Percentiles rank a stretch among this genome's conserved stretches.
Evolutionary conservation across 345 rosid species (phyloP).

Genomic region (Aquilaria malaccensis): DNA sequence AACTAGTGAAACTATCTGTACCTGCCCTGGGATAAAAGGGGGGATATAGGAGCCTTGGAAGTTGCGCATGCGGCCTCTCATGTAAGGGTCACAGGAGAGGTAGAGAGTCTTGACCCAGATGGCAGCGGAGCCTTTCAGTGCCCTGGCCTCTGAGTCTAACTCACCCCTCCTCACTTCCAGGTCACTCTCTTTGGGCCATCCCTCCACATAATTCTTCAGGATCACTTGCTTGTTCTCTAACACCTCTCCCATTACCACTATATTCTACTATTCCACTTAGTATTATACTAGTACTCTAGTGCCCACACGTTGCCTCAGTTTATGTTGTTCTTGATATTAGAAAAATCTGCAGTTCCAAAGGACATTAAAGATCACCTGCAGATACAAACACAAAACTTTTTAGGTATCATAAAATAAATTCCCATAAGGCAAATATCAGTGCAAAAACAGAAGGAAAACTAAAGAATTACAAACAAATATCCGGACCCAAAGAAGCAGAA

Average conservation of each 20-base stretch:
- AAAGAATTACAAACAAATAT: too few species aligned
- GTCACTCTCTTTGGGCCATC: constrained; percentile 36
- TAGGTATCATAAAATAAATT: too few species aligned
- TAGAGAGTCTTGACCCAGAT: constrained; percentile 45
- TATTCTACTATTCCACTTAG: too few species aligned
- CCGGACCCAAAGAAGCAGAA: too few species aligned
- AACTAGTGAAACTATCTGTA: background rate
- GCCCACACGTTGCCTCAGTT: too few species aligned
- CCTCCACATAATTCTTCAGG: constrained; percentile 36
- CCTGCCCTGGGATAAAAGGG: constrained; percentile 34
- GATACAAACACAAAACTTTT: too few species aligned
- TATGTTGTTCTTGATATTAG: too few species aligned
- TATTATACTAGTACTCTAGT: too few species aligned
- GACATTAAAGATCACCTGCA: too few species aligned
- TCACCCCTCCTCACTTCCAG: constrained; percentile 35
- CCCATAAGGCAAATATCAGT: too few species aligned
- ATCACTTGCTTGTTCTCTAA: constrained; percentile 41
- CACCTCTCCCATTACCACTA: background rate
- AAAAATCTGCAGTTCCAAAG: too few species aligned
- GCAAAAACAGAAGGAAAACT: too few species aligned
- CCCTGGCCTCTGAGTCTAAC: constrained; percentile 19
- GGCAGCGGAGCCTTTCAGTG: constrained; percentile 31
- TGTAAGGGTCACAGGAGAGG: constrained; percentile 53
- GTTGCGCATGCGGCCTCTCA: constrained; percentile 36
- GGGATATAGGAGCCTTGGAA: constrained; percentile 30